Evolutionary conservation across 2,329 filamentous ascomycete species (phyloP).

Genomic region (Trichoderma harzianum): DNA sequence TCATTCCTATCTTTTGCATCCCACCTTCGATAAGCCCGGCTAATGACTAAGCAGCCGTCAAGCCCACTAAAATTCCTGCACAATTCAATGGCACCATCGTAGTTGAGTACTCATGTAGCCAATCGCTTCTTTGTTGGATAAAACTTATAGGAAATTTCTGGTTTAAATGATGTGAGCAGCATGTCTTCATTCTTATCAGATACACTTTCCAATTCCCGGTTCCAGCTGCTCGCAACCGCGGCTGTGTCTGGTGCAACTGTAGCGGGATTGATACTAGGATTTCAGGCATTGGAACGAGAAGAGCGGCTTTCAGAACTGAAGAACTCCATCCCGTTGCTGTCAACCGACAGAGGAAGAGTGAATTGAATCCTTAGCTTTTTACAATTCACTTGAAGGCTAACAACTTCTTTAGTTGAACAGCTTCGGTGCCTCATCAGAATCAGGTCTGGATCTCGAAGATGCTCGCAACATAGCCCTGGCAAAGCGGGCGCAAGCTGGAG

Average conservation of each 20-base stretch:
- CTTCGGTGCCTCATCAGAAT: slow-evolving; percentile 52
- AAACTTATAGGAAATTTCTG: neutral
- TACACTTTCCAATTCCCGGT: slow-evolving; percentile 43
- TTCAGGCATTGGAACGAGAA: slow-evolving; percentile 56
- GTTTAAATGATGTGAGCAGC: slow-evolving; percentile 22
- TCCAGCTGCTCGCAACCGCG: slow-evolving; percentile 69
- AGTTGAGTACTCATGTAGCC: neutral
- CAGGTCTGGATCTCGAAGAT: slow-evolving; percentile 56
- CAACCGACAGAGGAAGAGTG: slow-evolving; percentile 26
- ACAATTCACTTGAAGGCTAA: neutral
- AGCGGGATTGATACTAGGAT: slow-evolving; percentile 58
- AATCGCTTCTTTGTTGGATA: neutral
- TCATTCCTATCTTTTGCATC: neutral
- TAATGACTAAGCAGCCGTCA: neutral
- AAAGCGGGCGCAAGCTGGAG: slow-evolving; percentile 57
- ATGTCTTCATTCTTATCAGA: slow-evolving; percentile 47
- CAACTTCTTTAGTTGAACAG: slow-evolving; percentile 51
- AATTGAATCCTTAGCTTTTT: neutral
- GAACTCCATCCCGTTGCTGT: slow-evolving; percentile 50
- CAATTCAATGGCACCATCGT: neutral
- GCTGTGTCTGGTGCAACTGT: slow-evolving; percentile 60
- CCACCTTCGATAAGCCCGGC: neutral
- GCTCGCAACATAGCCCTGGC: slow-evolving; percentile 57
- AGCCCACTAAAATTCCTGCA: neutral
- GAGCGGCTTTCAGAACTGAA: slow-evolving; percentile 57